Evolutionary conservation across 441 rosid genomes (phyloP).

Genomic region (Macaranga tanarius): DNA sequence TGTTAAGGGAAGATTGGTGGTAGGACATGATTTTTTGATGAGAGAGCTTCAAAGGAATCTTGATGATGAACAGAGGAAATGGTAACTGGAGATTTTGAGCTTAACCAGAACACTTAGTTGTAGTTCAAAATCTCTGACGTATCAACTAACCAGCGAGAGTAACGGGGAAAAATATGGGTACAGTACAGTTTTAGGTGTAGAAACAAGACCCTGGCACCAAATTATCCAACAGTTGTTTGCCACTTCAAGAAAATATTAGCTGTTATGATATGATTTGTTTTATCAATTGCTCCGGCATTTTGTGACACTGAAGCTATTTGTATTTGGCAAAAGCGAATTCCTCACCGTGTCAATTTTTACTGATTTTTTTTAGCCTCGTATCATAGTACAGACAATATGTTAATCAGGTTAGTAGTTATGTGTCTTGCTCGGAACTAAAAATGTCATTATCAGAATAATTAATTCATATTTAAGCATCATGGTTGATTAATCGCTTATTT

Average conservation of each 20-base stretch:
- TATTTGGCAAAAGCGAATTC: not conserved
- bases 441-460: no score
- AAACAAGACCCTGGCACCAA: slow-evolving; percentile 5
- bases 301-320: not conserved
- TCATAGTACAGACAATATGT: not conserved
- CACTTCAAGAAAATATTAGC: slow-evolving; percentile 9
- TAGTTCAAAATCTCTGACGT: slow-evolving; percentile 25
- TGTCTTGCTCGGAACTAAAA: not conserved
- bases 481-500: no score
- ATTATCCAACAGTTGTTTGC: not conserved
- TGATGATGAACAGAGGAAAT: not conserved
- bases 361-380: not conserved
- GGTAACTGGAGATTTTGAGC: slow-evolving; percentile 11
- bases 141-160: slow-evolving; percentile 24
- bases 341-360: no score
- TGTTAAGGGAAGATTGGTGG: slow-evolving; percentile 7
- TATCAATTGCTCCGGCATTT: not conserved
- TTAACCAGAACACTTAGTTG: slow-evolving; percentile 7
- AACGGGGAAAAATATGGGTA: slow-evolving; percentile 29
- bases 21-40: slow-evolving; percentile 18
- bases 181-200: slow-evolving; percentile 13
- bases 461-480: no score
- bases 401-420: no score
- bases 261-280: slow-evolving; percentile 9
- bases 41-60: not conserved